A percentile compares a stretch with the other conserved stretches of the same genome.
Evolutionary conservation across 2,329 filamentous ascomycete genomes (phyloP).

Genomic region (Fusarium cyanostomum): DNA sequence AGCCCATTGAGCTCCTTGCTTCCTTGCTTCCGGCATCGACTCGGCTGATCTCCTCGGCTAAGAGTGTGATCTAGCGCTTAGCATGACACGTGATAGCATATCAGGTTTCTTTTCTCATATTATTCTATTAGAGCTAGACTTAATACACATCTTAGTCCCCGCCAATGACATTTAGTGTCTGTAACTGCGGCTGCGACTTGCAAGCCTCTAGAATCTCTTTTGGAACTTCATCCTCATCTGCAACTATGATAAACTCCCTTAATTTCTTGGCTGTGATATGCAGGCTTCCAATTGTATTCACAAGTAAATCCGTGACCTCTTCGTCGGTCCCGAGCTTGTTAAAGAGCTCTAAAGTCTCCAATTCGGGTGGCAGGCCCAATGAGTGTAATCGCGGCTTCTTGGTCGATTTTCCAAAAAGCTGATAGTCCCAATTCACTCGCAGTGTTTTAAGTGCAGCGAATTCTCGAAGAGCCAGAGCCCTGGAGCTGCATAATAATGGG

Average conservation of each 20-base stretch:
- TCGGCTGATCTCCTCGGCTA: no score
- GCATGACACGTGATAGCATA: no score
- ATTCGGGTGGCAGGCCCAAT: constrained; percentile 56
- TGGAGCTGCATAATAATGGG: constrained; percentile 51
- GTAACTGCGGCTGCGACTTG: constrained; percentile 44
- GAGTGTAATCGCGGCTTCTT: constrained; percentile 57
- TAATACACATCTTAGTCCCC: constrained; percentile 14
- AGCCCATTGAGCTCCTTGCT: no score
- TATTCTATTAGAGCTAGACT: no score
- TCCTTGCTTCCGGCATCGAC: no score
- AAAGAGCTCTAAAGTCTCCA: constrained; percentile 58
- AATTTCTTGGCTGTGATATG: constrained; percentile 50
- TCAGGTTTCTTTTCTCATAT: no score
- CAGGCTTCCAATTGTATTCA: constrained; percentile 52
- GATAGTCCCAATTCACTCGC: constrained; percentile 58
- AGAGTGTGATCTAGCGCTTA: no score
- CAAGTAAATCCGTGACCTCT: constrained; percentile 57
- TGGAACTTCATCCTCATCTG: constrained; percentile 48
- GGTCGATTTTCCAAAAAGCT: constrained; percentile 58
- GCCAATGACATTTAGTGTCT: constrained; percentile 47
- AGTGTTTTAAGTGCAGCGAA: constrained; percentile 54
- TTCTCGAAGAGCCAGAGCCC: constrained; percentile 55
- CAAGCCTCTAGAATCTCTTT: constrained; percentile 49
- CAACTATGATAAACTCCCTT: constrained; percentile 50
- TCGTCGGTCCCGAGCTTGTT: constrained; percentile 57